Evolutionary conservation across 2,329 filamentous ascomycete genomes (phyloP), one percentile per base, ranked within the genome.

Genomic region (Epichloe elymi): DNA sequence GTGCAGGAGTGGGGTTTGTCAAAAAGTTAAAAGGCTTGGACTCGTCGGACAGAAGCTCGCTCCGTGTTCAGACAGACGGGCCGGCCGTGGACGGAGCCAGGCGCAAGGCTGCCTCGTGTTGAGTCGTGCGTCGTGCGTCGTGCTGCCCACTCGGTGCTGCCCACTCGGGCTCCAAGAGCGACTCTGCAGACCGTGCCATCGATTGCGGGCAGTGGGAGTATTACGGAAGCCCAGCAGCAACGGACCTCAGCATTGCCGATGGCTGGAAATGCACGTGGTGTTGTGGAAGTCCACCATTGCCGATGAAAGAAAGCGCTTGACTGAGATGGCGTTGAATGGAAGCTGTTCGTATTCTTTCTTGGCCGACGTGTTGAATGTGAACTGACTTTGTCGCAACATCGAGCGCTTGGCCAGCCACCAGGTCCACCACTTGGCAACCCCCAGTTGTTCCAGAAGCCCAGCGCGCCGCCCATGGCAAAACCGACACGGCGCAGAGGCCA

Each of bases 1-100:
- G 58, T 57, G 57, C 57, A 54, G 58, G 59, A 57, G 58, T 58
- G 59, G 59, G 54, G 60, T 4, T 30, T 10, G 30, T 30, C 30
- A 30, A 30, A 59, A 59, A 58, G 51, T 55, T 56, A 11, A 53
- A 48, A 56, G 52, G 56, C 56, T 59, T 41, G 45, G 26, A n/a
- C 50, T 48, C 50, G 49, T 30, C 38, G 46, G 50, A n/a, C 48
- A 17, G 26, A 23, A 1, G 11, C 19, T 30, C 15, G 20, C 26
- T 30, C 20, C 20, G 14, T 45, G 42, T 45, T 33, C 37, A 15
- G 43, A 35, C 8, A 15, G 44, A n/a, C 19, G 11, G 12, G 33
- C 44, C 33, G 15, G 43, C n/a, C 47, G 36, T 19, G 46, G 26
- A 44, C 23, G 42, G 42, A 48, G 40, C 40, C 41, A n/a, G 48